These are phyloP conservation scores for Triadica sebifera DNA, from an alignment of 345 rosid species.

Conservation along the genomic window DNA sequence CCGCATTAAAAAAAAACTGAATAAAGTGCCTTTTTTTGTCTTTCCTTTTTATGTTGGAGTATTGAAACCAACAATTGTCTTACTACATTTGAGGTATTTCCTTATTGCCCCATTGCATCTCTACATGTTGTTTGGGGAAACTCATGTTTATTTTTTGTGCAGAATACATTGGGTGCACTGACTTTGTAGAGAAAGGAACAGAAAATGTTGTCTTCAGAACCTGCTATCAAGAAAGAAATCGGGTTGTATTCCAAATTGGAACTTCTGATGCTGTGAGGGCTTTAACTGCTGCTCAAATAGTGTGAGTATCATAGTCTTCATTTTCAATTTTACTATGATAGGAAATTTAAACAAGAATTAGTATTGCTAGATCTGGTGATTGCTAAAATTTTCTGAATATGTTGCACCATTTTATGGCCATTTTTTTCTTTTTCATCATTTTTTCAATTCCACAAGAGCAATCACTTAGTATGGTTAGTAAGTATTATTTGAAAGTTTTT, in stretches of 20 bases:
- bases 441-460: background rate
- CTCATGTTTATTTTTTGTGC: constrained; percentile 16
- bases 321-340: background rate
- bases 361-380: background rate
- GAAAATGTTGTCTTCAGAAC: constrained; percentile 77
- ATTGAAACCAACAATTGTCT: background rate
- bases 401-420: background rate
- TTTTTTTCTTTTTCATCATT: background rate
- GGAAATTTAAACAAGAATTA: background rate
- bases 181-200: constrained; percentile 89
- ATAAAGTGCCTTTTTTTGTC: background rate
- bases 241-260: too few species aligned
- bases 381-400: background rate
- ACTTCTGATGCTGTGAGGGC: too few species aligned
- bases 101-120: background rate
- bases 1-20: background rate
- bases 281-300: too few species aligned
- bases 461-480: background rate
- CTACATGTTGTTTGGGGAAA: background rate
- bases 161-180: constrained; percentile 59
- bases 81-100: background rate
- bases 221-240: constrained; percentile 58
- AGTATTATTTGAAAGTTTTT: background rate
- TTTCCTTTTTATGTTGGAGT: background rate
- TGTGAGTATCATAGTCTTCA: constrained; percentile 40